These are phyloP conservation scores for Furcasterigmium sp. DNA, from an alignment of 2,329 filamentous ascomycete species.

Conservation along the genomic window DNA sequence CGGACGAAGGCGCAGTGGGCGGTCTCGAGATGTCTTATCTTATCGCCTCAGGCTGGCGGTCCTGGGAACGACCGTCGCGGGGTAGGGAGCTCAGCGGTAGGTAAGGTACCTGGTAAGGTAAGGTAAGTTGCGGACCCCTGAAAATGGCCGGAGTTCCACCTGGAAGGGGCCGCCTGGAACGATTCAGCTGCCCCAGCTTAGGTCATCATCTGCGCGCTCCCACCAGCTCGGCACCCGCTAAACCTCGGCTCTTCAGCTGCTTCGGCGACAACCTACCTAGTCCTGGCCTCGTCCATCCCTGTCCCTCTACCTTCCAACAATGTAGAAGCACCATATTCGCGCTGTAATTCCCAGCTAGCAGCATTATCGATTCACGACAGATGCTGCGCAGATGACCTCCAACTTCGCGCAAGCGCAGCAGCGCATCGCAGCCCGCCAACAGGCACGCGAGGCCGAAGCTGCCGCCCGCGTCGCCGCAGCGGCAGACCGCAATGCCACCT, in stretches of 20 bases:
- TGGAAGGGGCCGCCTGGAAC: no score
- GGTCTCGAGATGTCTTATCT: no score
- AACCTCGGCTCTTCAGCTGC: constrained; percentile 4
- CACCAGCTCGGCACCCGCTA: no score
- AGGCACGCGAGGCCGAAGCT: constrained; percentile 64
- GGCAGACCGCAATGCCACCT: constrained; percentile 40
- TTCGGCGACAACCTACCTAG: not conserved
- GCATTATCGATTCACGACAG: constrained; percentile 8
- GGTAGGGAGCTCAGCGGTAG: no score
- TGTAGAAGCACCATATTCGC: not conserved
- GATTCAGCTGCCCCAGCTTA: no score
- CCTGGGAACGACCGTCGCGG: no score
- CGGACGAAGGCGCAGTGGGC: no score
- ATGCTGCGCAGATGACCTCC: constrained; percentile 39
- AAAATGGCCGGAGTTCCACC: no score
- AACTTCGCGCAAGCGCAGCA: constrained; percentile 87
- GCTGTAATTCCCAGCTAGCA: not conserved
- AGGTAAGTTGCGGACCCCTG: no score
- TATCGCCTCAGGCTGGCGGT: no score
- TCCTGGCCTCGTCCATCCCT: not conserved
- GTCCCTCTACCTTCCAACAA: not conserved
- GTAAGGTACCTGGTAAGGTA: no score
- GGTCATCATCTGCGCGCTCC: no score
- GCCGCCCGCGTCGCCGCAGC: constrained; percentile 48
- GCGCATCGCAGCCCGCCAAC: constrained; percentile 76